Percentiles rank a stretch among this genome's conserved stretches.
phyloP scores from a whole-genome alignment of 805 yeast genomes.

The Starmerella cellae region DNA sequence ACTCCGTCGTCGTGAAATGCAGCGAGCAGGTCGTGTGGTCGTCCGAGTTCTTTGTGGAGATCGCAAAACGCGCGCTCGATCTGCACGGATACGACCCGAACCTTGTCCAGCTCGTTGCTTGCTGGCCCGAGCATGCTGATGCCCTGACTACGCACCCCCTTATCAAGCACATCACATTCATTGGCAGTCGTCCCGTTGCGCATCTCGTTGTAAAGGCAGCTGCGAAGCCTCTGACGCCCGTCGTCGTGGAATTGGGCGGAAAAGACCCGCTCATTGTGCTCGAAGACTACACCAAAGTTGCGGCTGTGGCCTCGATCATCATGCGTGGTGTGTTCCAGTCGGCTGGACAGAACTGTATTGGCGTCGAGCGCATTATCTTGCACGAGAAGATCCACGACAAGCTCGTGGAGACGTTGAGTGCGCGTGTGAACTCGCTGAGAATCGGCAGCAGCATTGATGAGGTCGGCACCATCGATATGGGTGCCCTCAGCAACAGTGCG shows the following conservation, averaged over 20 bases:
- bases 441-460: conserved; percentile 89
- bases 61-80: conserved; percentile 59
- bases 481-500: conserved; percentile 77
- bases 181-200: conserved; percentile 92
- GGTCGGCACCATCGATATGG: conserved; percentile 83
- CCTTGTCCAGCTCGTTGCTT: conserved; percentile 73
- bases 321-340: conserved; percentile 95
- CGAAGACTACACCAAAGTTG: conserved; percentile 32
- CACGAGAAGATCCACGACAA: conserved; percentile 48
- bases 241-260: conserved; percentile 93
- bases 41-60: conserved; percentile 57
- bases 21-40: conserved; percentile 96
- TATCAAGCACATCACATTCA: conserved; percentile 78
- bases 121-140: conserved; percentile 84
- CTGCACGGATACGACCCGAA: conserved; percentile 67
- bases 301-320: conserved; percentile 55
- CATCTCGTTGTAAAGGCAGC: conserved; percentile 77
- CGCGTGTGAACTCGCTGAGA: conserved; percentile 49
- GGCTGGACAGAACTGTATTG: conserved; percentile 96
- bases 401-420: conserved; percentile 43
- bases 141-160: conserved; percentile 73
- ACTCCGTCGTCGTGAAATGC: conserved; percentile 82
- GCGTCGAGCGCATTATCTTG: conserved; percentile 83
- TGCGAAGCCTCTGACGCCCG: conserved; percentile 76
- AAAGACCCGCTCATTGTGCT: conserved; percentile 82